These are phyloP conservation scores for Lathyrus oleraceus DNA, from an alignment of 306 rosid species.

Conservation along the genomic window DNA sequence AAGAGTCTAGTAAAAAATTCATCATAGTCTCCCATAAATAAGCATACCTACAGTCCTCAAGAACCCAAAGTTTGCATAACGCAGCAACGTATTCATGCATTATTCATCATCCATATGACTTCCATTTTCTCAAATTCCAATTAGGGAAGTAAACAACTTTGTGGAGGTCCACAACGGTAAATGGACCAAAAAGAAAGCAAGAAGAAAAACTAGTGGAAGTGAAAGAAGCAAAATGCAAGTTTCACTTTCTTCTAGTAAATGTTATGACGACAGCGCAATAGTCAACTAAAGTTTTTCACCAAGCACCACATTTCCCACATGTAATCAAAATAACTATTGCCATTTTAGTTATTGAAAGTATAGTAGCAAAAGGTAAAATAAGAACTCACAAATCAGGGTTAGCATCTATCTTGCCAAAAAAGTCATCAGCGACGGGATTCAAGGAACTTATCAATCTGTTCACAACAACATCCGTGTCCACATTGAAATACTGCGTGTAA, in stretches of 20 bases:
- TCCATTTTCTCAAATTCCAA: conserved; percentile 22
- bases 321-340: conserved; percentile 3
- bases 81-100: not conserved
- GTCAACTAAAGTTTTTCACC: not conserved
- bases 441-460: conserved; percentile 79
- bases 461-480: conserved; percentile 78
- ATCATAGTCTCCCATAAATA: conserved; percentile 14
- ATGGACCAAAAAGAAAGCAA: conserved; percentile 12
- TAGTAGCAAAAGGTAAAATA: conserved; percentile 19
- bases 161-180: conserved; percentile 1
- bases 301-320: not conserved
- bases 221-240: not conserved
- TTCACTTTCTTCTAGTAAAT: not conserved
- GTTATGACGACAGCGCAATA: not conserved
- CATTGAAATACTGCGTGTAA: conserved; percentile 86
- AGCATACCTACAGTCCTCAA: not conserved
- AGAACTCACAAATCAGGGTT: conserved; percentile 91
- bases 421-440: conserved; percentile 78
- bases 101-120: not conserved
- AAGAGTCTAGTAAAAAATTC: not conserved
- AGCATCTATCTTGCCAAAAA: conserved; percentile 85
- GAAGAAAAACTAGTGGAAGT: not conserved
- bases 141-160: not conserved
- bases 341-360: not conserved
- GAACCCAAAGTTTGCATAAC: not conserved